Evolutionary conservation across 495 filamentous ascomycete genomes (phyloP).

Genomic region (Penicillium paradoxum): DNA sequence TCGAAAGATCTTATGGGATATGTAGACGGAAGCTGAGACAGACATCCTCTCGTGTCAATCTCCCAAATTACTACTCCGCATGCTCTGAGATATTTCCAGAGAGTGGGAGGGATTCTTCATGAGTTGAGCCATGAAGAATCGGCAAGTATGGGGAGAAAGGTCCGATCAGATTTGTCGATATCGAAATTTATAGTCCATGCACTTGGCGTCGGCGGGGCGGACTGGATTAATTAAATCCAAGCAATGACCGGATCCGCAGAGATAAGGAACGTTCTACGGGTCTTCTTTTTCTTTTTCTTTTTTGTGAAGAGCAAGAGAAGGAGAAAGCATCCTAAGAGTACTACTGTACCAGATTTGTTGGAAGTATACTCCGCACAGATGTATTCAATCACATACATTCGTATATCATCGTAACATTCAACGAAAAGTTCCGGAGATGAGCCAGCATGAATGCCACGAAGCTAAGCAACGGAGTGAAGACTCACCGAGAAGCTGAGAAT

Average conservation of each 20-base stretch:
- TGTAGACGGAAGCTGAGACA: neutral
- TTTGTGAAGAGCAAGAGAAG: neutral
- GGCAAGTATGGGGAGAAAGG: neutral
- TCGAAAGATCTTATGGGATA: neutral
- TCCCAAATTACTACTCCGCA: neutral
- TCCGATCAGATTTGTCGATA: neutral
- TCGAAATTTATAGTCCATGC: constrained; percentile 1
- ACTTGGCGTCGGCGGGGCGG: neutral
- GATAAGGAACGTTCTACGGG: constrained; percentile 12
- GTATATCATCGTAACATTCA: too few relatives aligned
- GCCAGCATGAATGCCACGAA: too few relatives aligned
- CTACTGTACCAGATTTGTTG: too few relatives aligned
- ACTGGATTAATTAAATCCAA: neutral
- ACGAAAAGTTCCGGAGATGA: too few relatives aligned
- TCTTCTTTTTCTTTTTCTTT: neutral
- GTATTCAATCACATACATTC: too few relatives aligned
- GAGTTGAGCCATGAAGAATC: neutral
- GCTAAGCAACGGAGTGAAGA: neutral
- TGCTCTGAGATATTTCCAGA: too few relatives aligned
- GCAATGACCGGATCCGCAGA: constrained; percentile 4
- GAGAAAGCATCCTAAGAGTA: neutral
- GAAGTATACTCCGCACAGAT: too few relatives aligned
- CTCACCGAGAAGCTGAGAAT: constrained; percentile 13
- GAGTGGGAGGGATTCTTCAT: too few relatives aligned
- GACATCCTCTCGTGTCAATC: neutral